phyloP scores from a whole-genome alignment of 495 filamentous ascomycete genomes.

The Xylaria longipes region DNA sequence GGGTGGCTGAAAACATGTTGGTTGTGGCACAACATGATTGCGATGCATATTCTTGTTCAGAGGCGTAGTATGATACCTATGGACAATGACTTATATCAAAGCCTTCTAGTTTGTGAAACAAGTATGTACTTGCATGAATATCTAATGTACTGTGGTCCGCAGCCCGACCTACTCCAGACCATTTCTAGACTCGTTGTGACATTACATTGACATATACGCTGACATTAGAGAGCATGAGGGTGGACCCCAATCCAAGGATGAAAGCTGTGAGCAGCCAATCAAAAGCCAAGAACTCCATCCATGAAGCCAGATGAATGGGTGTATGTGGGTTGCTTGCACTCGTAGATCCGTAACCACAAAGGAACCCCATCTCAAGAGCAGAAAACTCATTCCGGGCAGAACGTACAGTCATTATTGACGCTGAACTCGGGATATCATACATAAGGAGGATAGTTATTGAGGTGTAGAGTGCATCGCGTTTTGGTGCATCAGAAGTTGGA shows the following conservation, averaged over 20 bases:
- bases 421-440: slow-evolving; percentile 34
- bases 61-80: not conserved
- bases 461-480: slow-evolving; percentile 11
- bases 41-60: not conserved
- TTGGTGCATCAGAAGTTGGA: not conserved
- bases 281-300: slow-evolving; percentile 40
- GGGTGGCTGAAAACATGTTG: not conserved
- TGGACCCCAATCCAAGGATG: slow-evolving; percentile 32
- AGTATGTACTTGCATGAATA: slow-evolving; percentile 40
- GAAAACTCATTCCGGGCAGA: slow-evolving; percentile 27
- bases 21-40: not conserved
- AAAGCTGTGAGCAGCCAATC: slow-evolving; percentile 30
- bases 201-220: slow-evolving; percentile 36
- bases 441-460: slow-evolving; percentile 20
- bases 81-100: slow-evolving; percentile 8
- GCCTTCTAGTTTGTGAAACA: slow-evolving; percentile 17
- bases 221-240: slow-evolving; percentile 33
- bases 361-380: slow-evolving; percentile 28
- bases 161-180: slow-evolving; percentile 29
- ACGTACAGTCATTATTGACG: slow-evolving; percentile 25
- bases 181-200: slow-evolving; percentile 31
- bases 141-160: slow-evolving; percentile 40
- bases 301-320: slow-evolving; percentile 35
- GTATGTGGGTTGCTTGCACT: slow-evolving; percentile 36
- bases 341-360: slow-evolving; percentile 38